Conservation (phyloP, 1,284 basidiomycete genomes). For the Trametes pubescens region DNA sequence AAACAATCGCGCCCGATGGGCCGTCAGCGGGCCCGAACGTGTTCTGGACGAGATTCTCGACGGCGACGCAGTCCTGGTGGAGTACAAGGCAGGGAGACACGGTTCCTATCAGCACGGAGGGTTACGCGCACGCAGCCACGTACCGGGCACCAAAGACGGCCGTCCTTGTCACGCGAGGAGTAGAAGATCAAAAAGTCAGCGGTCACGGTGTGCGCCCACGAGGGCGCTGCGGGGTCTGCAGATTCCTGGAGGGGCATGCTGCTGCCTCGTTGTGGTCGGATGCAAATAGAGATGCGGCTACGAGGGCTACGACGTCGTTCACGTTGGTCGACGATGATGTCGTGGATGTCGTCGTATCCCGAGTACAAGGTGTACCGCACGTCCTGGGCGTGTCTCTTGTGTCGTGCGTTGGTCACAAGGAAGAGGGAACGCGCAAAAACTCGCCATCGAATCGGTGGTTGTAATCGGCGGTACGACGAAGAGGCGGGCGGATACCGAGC, state of each 20-base stretch:
- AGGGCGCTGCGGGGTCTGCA: constrained; percentile 47
- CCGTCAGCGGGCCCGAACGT: constrained; percentile 61
- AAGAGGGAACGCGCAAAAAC: too few relatives aligned
- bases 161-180: constrained; percentile 60
- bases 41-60: constrained; percentile 67
- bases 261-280: constrained; percentile 3
- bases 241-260: constrained; percentile 46
- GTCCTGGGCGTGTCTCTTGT: too few relatives aligned
- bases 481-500: too few relatives aligned
- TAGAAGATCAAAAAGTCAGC: constrained; percentile 71
- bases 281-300: neutral
- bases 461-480: too few relatives aligned
- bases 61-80: constrained; percentile 73
- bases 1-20: constrained; percentile 72
- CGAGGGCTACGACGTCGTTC: neutral
- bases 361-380: too few relatives aligned
- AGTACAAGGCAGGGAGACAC: neutral
- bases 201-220: constrained; percentile 44
- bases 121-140: constrained; percentile 36
- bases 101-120: constrained; percentile 32
- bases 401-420: too few relatives aligned
- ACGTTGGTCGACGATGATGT: neutral
- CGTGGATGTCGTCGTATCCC: neutral
- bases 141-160: constrained; percentile 73
- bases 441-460: too few relatives aligned